Evolutionary conservation across 1,284 basidiomycete species (phyloP).

Genomic region (Puccinia triticina): DNA sequence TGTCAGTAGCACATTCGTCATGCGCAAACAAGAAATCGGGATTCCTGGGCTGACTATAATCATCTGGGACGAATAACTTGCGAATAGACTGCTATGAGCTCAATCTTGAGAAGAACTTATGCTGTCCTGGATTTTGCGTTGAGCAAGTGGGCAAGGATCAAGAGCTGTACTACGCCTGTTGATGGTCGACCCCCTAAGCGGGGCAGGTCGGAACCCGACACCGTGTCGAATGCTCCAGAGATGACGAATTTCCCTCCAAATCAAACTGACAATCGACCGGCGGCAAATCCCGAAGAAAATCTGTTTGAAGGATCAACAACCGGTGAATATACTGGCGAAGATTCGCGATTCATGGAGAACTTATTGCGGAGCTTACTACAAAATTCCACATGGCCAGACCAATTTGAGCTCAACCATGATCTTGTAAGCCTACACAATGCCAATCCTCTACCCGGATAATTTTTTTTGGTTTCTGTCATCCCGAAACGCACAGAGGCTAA

Average conservation of each 20-base stretch:
- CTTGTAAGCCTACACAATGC: neutral
- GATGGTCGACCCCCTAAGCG: conserved; percentile 7
- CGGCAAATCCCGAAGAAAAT: neutral
- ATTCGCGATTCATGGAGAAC: neutral
- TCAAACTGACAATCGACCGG: neutral
- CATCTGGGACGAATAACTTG: neutral
- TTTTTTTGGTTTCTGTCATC: neutral
- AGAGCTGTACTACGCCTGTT: neutral
- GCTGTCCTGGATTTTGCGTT: conserved; percentile 27
- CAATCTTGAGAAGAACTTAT: conserved; percentile 25
- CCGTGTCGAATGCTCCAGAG: neutral
- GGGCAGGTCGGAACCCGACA: neutral
- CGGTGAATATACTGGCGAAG: neutral
- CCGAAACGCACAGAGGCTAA: neutral
- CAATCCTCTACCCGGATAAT: neutral
- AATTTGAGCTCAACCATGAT: conserved; percentile 20
- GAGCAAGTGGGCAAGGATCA: conserved; percentile 7
- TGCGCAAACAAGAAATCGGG: neutral
- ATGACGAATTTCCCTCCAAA: neutral
- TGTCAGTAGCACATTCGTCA: neutral
- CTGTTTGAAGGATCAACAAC: neutral
- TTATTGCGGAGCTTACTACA: conserved; percentile 2
- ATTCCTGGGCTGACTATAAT: neutral
- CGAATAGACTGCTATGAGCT: conserved; percentile 32
- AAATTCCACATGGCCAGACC: conserved; percentile 8